Evolutionary conservation across 192 early-diverging fungal genomes (phyloP).

Genomic region (Entomortierella chlamydospora): DNA sequence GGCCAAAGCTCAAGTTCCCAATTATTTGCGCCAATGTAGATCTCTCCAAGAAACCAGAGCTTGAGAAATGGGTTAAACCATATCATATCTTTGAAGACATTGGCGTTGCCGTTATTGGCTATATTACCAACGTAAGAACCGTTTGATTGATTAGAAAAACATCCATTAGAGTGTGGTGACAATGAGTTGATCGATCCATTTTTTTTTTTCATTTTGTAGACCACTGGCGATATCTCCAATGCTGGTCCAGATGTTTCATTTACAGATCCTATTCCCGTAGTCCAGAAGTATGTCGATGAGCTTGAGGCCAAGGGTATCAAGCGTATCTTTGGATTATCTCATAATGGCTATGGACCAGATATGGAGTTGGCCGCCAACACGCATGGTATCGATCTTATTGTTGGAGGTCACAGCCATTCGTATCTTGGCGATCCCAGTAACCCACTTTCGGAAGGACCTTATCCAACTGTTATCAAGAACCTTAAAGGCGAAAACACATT

Average conservation of each 20-base stretch:
- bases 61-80: slow-evolving; percentile 67
- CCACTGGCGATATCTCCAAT: slow-evolving; percentile 66
- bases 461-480: slow-evolving; percentile 75
- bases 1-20: slow-evolving; percentile 69
- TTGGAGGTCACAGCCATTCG: slow-evolving; percentile 85
- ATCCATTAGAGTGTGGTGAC: background rate
- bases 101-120: slow-evolving; percentile 76
- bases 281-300: slow-evolving; percentile 73
- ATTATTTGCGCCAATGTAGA: slow-evolving; percentile 79
- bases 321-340: slow-evolving; percentile 74
- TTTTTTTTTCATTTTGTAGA: slow-evolving; percentile 30
- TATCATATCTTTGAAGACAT: slow-evolving; percentile 75
- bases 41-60: slow-evolving; percentile 54
- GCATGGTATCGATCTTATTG: slow-evolving; percentile 70
- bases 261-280: slow-evolving; percentile 66
- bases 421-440: slow-evolving; percentile 66
- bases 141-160: background rate
- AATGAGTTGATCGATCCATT: background rate
- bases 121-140: slow-evolving; percentile 62
- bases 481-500: slow-evolving; percentile 72
- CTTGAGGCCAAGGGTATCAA: slow-evolving; percentile 70
- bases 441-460: slow-evolving; percentile 68
- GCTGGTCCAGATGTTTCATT: slow-evolving; percentile 63
- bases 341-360: slow-evolving; percentile 82
- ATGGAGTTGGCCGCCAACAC: slow-evolving; percentile 68